These are phyloP conservation scores for Daedaleopsis sinensis DNA, from an alignment of 768 basidiomycete species.

Conservation along the genomic window DNA sequence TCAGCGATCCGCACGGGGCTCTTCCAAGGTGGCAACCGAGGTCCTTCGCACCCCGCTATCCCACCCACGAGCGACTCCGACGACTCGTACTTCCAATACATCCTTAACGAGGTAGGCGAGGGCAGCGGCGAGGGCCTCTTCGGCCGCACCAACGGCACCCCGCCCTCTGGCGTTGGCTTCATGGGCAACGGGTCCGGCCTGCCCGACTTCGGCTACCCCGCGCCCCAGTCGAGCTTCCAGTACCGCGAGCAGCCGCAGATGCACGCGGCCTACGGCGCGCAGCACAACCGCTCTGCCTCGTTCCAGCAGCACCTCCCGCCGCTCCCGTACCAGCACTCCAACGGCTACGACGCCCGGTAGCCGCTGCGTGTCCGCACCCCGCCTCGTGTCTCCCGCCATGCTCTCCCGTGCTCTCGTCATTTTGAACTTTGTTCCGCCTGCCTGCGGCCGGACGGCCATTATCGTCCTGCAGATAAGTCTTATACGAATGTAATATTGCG, in stretches of 20 bases:
- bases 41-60: neutral
- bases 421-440: neutral
- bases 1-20: slow-evolving; percentile 2
- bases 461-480: neutral
- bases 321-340: slow-evolving; percentile 5
- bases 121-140: neutral
- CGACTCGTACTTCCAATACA: slow-evolving; percentile 11
- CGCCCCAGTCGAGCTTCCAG: neutral
- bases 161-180: slow-evolving; percentile 2
- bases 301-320: slow-evolving; percentile 12
- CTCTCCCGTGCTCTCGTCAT: neutral
- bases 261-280: neutral
- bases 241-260: slow-evolving; percentile 9
- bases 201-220: slow-evolving; percentile 2
- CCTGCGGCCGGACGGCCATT: neutral
- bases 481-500: neutral
- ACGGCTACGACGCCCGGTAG: slow-evolving; percentile 13
- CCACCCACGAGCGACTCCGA: slow-evolving; percentile 4
- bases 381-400: neutral
- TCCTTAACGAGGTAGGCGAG: slow-evolving; percentile 6
- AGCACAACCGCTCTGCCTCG: neutral
- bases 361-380: neutral
- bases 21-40: neutral
- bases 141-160: neutral
- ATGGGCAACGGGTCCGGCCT: neutral